These are phyloP conservation scores for Polysphondylium violaceum DNA, from an alignment of 78 protist species.

Conservation along the genomic window DNA sequence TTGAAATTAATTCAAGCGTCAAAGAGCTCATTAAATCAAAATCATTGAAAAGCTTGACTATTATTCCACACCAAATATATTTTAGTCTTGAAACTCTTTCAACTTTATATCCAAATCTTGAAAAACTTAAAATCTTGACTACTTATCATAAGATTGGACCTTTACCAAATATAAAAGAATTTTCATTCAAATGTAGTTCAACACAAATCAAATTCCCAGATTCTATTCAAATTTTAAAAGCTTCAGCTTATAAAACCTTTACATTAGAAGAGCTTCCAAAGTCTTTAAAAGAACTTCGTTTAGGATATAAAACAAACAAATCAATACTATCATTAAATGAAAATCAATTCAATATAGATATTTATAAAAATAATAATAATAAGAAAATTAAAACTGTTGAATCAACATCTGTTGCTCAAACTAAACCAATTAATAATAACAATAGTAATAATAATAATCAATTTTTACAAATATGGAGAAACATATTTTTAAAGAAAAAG, in stretches of 20 bases:
- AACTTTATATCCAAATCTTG: not conserved
- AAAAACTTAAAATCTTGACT: not conserved
- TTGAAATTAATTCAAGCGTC: not conserved
- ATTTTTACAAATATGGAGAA: not conserved
- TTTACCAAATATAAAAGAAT: not conserved
- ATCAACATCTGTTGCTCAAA: too few species aligned
- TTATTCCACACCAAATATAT: not conserved
- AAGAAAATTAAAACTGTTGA: not conserved
- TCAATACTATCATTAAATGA: not conserved
- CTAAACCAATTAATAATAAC: too few species aligned
- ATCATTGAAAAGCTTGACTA: not conserved
- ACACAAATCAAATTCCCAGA: not conserved
- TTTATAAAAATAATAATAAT: too few species aligned
- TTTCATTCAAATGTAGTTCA: not conserved
- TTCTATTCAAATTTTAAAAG: not conserved
- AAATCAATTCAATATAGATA: not conserved
- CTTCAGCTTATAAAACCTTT: not conserved
- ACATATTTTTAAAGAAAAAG: not conserved
- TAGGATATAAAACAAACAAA: not conserved
- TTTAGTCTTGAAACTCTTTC: not conserved
- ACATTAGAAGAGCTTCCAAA: not conserved
- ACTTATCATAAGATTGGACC: not conserved
- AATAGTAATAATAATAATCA: not conserved
- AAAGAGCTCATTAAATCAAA: not conserved
- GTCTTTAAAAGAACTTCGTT: not conserved